Evolutionary conservation across 768 basidiomycete genomes (phyloP), one percentile per base, ranked within the genome.

Genomic region (Candolleomyces efflorescens): DNA sequence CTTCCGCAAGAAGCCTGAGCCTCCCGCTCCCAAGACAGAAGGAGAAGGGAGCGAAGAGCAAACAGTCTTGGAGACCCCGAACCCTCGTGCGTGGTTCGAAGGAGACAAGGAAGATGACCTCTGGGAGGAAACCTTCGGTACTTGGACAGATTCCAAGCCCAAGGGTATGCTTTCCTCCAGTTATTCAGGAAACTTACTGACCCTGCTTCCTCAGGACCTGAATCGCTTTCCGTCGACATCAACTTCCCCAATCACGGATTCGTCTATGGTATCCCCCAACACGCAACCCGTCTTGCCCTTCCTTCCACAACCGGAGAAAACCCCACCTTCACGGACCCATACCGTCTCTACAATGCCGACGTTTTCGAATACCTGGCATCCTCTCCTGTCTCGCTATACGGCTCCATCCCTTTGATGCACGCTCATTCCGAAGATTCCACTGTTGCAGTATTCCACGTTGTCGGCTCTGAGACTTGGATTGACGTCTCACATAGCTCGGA

Each of bases 251-350:
- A 85, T 58, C 93, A 94, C 58, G 86, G 85, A 27, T 89, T 92
- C 49, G 87, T 98, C 57, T 99, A 94, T 64, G 97, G 97, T 56
- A 95, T 99, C 44, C 95, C 97, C 12, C 92, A 99, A 71, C 97
- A 94, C 62, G 96, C 97, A 13, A 92, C 95, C 2, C 83, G 85
- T 22, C 79, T 99, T 43, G 89, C 90, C 23, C 83, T 99, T 5
- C 95, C 94, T 10, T 83, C 89, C 3, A 99, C 97, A 2, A 82
- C 85, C 0, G 92, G 94, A 60, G 85, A 91, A 22, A 75, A 83
- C 39, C 77, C 90, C 3, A 76, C 79, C 52, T 98, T 88, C 73
- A 80, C 81, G 2, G 97, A 98, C 32, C 97, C 97, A 0, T 98
- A 95, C 74, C 85, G 97, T 23, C 84, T 99, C 3, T 97, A 88